Conservation (phyloP, 805 yeast genomes). For the Metschnikowia aberdeeniae region DNA sequence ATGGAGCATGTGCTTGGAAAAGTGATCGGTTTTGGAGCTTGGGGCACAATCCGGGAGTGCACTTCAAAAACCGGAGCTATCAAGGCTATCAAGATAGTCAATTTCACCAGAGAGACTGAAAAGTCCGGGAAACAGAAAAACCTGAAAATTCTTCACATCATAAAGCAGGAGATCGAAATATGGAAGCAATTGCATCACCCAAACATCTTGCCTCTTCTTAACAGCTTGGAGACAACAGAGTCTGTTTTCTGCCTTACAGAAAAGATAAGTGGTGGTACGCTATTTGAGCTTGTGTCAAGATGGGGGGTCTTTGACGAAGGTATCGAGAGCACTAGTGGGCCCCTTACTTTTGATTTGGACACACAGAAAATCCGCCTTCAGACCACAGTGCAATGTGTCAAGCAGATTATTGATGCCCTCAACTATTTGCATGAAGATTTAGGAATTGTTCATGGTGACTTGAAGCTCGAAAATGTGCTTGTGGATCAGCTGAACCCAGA, state of each 20-base stretch:
- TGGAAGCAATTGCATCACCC: conserved; percentile 71
- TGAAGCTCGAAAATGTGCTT: conserved; percentile 77
- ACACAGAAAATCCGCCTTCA: conserved; percentile 32
- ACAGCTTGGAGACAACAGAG: conserved; percentile 55
- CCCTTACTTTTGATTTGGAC: conserved; percentile 25
- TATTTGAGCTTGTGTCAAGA: conserved; percentile 66
- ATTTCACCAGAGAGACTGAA: conserved; percentile 24
- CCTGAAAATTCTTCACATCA: conserved; percentile 51
- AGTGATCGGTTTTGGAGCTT: conserved; percentile 83
- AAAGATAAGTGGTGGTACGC: conserved; percentile 68
- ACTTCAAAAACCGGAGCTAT: conserved; percentile 28
- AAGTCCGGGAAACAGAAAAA: conserved; percentile 27
- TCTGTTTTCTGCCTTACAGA: conserved; percentile 72
- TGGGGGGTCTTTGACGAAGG: conserved; percentile 53
- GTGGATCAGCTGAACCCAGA: conserved; percentile 39
- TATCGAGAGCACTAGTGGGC: conserved; percentile 23
- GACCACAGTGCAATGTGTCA: conserved; percentile 30
- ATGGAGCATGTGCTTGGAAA: conserved; percentile 63
- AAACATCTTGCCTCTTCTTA: conserved; percentile 58
- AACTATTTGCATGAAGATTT: conserved; percentile 51
- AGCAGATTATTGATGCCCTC: conserved; percentile 58
- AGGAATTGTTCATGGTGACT: conserved; percentile 75
- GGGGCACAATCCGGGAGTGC: conserved; percentile 82
- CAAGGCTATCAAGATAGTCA: conserved; percentile 61
- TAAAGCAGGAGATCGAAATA: conserved; percentile 65